phyloP scores from a whole-genome alignment of 2,329 filamentous ascomycete species.

The Trichoderma endophyticum region DNA sequence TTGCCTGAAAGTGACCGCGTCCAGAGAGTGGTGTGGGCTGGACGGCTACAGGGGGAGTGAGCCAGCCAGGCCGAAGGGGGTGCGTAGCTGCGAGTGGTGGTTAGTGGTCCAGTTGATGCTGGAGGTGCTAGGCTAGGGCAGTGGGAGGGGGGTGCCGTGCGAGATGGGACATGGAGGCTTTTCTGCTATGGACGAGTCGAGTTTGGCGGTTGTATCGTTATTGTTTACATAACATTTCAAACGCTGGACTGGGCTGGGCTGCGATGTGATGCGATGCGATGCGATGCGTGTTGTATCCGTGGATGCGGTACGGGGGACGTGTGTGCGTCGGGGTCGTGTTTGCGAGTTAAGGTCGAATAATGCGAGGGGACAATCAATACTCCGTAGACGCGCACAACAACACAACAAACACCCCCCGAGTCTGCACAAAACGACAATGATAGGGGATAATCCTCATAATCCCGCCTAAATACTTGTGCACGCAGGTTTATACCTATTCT shows the following conservation, averaged over 20 bases:
- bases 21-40: neutral
- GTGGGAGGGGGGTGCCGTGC: neutral
- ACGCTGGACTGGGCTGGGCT: neutral
- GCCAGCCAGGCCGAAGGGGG: neutral
- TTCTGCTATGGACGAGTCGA: neutral
- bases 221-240: constrained; percentile 13
- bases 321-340: constrained; percentile 12
- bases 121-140: neutral
- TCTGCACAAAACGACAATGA: neutral
- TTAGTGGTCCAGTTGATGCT: neutral
- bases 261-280: neutral
- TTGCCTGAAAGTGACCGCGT: neutral
- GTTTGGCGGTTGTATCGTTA: constrained; percentile 1
- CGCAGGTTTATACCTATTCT: neutral
- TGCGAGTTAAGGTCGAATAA: neutral
- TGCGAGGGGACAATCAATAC: neutral
- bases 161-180: neutral
- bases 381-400: constrained; percentile 5
- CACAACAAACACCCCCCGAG: neutral
- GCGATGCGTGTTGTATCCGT: constrained; percentile 1
- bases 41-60: neutral
- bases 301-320: neutral
- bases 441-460: neutral
- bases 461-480: neutral
- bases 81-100: neutral